A percentile compares a stretch with the other conserved stretches of the same genome.
Conservation (phyloP, 23 red algal species). For the Pyropia yezoensis region DNA sequence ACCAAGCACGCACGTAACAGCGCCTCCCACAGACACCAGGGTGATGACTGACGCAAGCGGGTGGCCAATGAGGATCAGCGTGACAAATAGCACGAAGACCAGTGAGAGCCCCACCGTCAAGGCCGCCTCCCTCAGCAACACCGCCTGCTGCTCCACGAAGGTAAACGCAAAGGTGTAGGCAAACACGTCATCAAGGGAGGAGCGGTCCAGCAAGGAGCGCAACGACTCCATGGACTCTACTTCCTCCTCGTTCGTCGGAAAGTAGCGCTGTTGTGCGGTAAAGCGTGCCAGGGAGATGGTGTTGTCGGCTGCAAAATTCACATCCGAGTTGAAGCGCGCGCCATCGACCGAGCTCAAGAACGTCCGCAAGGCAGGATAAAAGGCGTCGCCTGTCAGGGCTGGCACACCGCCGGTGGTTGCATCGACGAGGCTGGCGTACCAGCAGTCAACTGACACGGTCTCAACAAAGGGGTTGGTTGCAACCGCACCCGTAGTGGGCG, state of each 20-base stretch:
- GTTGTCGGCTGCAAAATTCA: background rate
- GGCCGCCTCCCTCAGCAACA: constrained; percentile 37
- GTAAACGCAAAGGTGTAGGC: constrained; percentile 53
- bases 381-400: too few relatives aligned
- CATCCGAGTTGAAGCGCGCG: background rate
- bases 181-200: constrained; percentile 12
- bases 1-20: constrained; percentile 54
- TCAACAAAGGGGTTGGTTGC: constrained; percentile 37
- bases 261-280: constrained; percentile 19
- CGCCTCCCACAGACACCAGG: constrained; percentile 44
- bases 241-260: constrained; percentile 39
- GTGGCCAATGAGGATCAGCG: constrained; percentile 43
- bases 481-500: constrained; percentile 14
- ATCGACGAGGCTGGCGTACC: constrained; percentile 13
- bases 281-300: constrained; percentile 7
- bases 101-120: constrained; percentile 49
- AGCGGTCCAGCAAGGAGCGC: constrained; percentile 1
- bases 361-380: too few relatives aligned
- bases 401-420: too few relatives aligned
- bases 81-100: constrained; percentile 47
- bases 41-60: constrained; percentile 36
- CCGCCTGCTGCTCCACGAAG: constrained; percentile 54
- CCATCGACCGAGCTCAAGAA: background rate
- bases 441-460: constrained; percentile 41
- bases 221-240: constrained; percentile 18